phyloP scores from a whole-genome alignment of 2,329 filamentous ascomycete genomes.

The Fusarium paranaense region DNA sequence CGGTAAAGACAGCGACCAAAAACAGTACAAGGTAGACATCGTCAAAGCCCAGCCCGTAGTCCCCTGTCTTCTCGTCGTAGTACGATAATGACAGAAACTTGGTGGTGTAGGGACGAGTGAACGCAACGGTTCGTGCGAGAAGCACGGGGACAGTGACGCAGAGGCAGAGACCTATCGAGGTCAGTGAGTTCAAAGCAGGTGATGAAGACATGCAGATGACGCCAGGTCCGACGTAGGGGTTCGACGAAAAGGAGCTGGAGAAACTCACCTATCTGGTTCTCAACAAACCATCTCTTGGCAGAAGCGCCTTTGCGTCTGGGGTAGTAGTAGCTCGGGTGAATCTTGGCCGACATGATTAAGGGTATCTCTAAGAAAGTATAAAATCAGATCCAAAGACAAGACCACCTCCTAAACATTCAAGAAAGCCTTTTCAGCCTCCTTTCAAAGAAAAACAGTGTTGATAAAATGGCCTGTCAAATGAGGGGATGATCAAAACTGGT shows the following conservation, averaged over 20 bases:
- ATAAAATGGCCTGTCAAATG: conserved; percentile 1
- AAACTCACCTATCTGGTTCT: conserved; percentile 22
- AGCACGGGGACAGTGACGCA: conserved; percentile 85
- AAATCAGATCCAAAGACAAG: not conserved
- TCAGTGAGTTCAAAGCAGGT: conserved; percentile 9
- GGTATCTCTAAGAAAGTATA: not conserved
- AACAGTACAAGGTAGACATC: conserved; percentile 84
- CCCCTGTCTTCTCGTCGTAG: conserved; percentile 73
- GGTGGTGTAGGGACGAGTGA: conserved; percentile 78
- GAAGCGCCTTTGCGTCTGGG: not conserved
- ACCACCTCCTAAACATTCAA: not conserved
- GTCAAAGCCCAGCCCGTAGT: conserved; percentile 81
- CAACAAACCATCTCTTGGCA: conserved; percentile 22
- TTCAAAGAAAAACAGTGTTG: not conserved
- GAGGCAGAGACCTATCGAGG: conserved; percentile 76
- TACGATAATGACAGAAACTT: conserved; percentile 92
- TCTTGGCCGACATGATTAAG: not conserved
- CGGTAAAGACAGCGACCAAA: conserved; percentile 88
- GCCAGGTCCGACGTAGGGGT: not conserved
- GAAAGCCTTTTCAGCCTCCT: not conserved
- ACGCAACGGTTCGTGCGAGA: conserved; percentile 84
- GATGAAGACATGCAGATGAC: not conserved
- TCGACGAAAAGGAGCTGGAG: not conserved
- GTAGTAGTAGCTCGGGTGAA: not conserved
- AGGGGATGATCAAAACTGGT: not conserved